Conservation (phyloP, 305 asterid genomes). For the Plantago lanceolata region DNA sequence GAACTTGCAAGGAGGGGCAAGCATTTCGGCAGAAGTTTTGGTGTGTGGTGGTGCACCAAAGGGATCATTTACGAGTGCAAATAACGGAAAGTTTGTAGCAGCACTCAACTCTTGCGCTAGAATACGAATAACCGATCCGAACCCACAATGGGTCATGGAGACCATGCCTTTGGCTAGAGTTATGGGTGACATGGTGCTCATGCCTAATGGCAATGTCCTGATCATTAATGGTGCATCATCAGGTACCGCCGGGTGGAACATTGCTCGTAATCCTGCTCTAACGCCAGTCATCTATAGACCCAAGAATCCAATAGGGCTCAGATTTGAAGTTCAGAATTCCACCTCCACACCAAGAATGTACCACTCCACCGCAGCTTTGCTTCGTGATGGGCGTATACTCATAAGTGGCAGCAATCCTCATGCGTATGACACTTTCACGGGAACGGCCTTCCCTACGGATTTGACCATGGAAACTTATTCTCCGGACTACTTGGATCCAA, state of each 20-base stretch:
- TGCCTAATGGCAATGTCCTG: slow-evolving; percentile 49
- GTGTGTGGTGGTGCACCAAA: slow-evolving; percentile 60
- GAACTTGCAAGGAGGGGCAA: slow-evolving; percentile 14
- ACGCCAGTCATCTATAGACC: slow-evolving; percentile 41
- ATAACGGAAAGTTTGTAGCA: slow-evolving; percentile 24
- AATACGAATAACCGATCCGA: slow-evolving; percentile 34
- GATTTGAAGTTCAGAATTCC: slow-evolving; percentile 38
- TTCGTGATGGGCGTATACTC: slow-evolving; percentile 45
- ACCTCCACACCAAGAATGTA: slow-evolving; percentile 44
- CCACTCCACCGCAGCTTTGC: slow-evolving; percentile 43
- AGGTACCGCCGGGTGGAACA: slow-evolving; percentile 53
- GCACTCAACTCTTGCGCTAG: slow-evolving; percentile 48
- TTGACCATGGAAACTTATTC: slow-evolving; percentile 41
- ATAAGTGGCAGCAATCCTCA: slow-evolving; percentile 57
- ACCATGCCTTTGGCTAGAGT: slow-evolving; percentile 46
- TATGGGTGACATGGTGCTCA: slow-evolving; percentile 58
- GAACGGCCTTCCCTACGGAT: slow-evolving; percentile 43
- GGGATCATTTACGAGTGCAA: slow-evolving; percentile 33
- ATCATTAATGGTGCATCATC: slow-evolving; percentile 41
- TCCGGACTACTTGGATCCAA: slow-evolving; percentile 39
- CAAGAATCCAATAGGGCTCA: slow-evolving; percentile 15
- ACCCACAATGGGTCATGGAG: slow-evolving; percentile 52
- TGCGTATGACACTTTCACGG: slow-evolving; percentile 27
- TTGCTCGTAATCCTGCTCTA: slow-evolving; percentile 39
- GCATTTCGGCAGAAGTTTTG: slow-evolving; percentile 32